phyloP scores from a whole-genome alignment of 2,329 filamentous ascomycete species.

The Calonectria pteridis region DNA sequence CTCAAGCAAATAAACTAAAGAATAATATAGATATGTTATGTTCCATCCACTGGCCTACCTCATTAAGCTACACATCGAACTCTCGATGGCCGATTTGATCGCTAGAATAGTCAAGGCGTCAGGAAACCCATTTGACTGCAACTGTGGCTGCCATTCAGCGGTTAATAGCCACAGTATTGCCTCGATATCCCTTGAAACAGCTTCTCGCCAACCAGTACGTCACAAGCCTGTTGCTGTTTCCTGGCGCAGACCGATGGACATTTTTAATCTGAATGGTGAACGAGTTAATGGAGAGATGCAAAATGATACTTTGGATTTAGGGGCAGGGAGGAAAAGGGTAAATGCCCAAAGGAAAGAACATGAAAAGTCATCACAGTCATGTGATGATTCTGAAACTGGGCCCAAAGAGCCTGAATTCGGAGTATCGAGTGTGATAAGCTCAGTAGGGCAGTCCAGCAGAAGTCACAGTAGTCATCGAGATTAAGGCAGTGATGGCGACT shows the following conservation, averaged over 20 bases:
- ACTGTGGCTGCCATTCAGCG: constrained; percentile 33
- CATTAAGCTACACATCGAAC: constrained; percentile 42
- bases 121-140: constrained; percentile 32
- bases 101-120: constrained; percentile 43
- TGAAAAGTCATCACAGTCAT: neutral
- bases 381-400: neutral
- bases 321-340: neutral
- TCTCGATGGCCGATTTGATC: constrained; percentile 44
- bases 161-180: neutral
- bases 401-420: neutral
- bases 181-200: neutral
- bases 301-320: neutral
- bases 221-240: neutral
- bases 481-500: neutral
- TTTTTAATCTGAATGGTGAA: neutral
- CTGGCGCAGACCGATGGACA: neutral
- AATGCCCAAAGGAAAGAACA: neutral
- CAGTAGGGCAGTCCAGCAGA: neutral
- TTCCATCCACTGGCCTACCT: constrained; percentile 43
- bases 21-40: constrained; percentile 32
- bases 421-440: neutral
- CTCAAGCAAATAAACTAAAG: constrained; percentile 16
- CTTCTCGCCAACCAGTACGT: neutral
- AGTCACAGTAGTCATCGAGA: neutral
- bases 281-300: neutral